A percentile compares a stretch with the other conserved stretches of the same genome.
Evolutionary conservation across 225 moss, liverwort and hornwort genomes (phyloP).

Genomic region (Climacium dendroides): DNA sequence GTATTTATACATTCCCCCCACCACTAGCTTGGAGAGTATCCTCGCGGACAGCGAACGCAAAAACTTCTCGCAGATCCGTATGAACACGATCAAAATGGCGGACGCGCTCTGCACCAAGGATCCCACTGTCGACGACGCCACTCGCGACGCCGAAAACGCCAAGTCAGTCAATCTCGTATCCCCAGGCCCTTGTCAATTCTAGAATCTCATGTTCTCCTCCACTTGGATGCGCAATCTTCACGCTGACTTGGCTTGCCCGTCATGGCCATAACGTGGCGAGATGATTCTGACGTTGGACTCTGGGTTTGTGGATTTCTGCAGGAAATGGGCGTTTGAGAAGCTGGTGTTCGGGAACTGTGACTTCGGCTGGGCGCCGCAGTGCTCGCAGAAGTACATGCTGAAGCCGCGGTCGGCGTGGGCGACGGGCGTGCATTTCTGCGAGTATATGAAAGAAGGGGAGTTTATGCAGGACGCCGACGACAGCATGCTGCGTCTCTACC

Average conservation of each 20-base stretch:
- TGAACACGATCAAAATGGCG: conserved; percentile 3
- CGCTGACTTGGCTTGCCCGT: background rate
- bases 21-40: background rate
- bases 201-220: background rate
- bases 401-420: conserved; percentile 8
- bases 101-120: background rate
- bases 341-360: conserved; percentile 1
- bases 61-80: background rate
- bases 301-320: background rate
- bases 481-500: background rate
- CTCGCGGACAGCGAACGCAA: background rate
- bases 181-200: background rate
- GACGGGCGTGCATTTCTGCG: background rate
- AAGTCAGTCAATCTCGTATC: background rate
- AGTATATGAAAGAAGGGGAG: background rate
- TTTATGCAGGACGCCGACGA: background rate
- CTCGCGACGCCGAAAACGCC: background rate
- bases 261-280: background rate
- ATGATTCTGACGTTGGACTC: background rate
- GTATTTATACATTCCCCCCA: conserved; percentile 1
- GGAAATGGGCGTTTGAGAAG: conserved; percentile 15
- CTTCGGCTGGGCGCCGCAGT: background rate
- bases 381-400: background rate
- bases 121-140: background rate
- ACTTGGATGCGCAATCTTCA: background rate